Base-by-base conservation (phyloP, 2,329 filamentous ascomycete genomes). In the Aureobasidium subglaciale region DNA sequence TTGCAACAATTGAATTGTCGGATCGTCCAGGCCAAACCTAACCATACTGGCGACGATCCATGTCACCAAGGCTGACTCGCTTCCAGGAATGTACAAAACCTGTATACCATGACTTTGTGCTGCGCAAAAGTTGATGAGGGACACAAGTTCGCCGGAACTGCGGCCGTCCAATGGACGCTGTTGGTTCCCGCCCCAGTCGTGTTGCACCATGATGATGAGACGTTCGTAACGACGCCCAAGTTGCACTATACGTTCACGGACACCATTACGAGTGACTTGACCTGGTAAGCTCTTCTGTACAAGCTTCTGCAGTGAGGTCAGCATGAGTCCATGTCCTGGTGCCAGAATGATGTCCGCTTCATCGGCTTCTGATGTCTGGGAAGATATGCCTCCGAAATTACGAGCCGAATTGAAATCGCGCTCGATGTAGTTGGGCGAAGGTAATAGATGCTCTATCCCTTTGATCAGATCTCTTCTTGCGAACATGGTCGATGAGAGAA, bases 331-430 rank as follows among this genome's bases (percentile, higher is more conserved):
- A 0, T 80, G 82, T 0, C 74, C 76, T 0, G 88, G 83, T 0
- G 88, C 88, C 5, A 91, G 63, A 1, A 86, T 79, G 3, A 96
- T 69, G 63, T 96, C 90, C 2, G 88, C 85, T 66, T 90, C 86
- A 38, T 46, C 18, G 20, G 56, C 52, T 55, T 49, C 48, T 13
- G 27, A 24, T 3, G 50, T 40, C 32, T 42, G 18, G 60, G 41
- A 29, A 11, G 53, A 29, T 13, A 13, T 8, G 11, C 52, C 22
- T n/a, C 37, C 25, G 32, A 32, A 11, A 4, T 30, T 10, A 7
- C 60, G 65, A 50, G 64, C 61, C 4, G 62, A 61, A 4, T 68
- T 68, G 57, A 82, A 84, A 60, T 86, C 82, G 46, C 84, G 76
- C 59, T 87, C 84, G 8, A 86, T 71, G 27, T 87, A 69, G 1